Evolutionary conservation across 208 protist genomes (phyloP).

Genomic region (Wallacemonas sp.): DNA sequence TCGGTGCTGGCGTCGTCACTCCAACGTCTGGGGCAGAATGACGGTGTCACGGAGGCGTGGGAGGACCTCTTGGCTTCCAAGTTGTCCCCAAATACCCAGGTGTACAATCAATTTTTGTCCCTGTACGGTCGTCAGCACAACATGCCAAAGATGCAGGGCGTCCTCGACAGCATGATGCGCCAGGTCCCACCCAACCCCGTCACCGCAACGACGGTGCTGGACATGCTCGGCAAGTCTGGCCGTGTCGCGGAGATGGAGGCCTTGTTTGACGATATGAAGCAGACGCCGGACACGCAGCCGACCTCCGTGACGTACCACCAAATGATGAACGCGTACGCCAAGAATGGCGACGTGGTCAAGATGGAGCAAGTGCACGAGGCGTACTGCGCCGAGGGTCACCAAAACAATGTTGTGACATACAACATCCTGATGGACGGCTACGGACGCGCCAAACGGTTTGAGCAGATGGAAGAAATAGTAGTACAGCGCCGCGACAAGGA

Average conservation of each 20-base stretch:
- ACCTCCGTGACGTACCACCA: constrained; percentile 90
- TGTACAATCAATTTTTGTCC: constrained; percentile 86
- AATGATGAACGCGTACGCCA: constrained; percentile 86
- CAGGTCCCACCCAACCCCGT: constrained; percentile 87
- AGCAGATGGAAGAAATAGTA: constrained; percentile 75
- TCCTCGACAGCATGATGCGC: constrained; percentile 88
- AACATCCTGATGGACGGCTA: constrained; percentile 88
- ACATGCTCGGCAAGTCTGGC: constrained; percentile 88
- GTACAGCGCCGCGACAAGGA: constrained; percentile 33
- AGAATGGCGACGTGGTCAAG: constrained; percentile 79
- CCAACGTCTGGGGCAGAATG: constrained; percentile 68
- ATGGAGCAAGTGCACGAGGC: constrained; percentile 81
- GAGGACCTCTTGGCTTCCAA: constrained; percentile 79
- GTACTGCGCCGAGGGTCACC: constrained; percentile 58
- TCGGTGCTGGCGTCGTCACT: constrained; percentile 84
- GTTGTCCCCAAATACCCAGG: constrained; percentile 81
- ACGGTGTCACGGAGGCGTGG: constrained; percentile 83
- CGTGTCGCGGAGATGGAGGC: constrained; percentile 84
- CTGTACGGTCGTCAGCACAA: constrained; percentile 82
- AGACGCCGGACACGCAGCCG: constrained; percentile 69
- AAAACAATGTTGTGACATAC: constrained; percentile 78
- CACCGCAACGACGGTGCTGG: constrained; percentile 81
- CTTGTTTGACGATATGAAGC: constrained; percentile 87
- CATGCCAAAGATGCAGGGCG: constrained; percentile 75
- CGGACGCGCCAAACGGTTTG: constrained; percentile 63